Conservation (phyloP, 805 yeast species). For the Blastobotrys attinorum region DNA sequence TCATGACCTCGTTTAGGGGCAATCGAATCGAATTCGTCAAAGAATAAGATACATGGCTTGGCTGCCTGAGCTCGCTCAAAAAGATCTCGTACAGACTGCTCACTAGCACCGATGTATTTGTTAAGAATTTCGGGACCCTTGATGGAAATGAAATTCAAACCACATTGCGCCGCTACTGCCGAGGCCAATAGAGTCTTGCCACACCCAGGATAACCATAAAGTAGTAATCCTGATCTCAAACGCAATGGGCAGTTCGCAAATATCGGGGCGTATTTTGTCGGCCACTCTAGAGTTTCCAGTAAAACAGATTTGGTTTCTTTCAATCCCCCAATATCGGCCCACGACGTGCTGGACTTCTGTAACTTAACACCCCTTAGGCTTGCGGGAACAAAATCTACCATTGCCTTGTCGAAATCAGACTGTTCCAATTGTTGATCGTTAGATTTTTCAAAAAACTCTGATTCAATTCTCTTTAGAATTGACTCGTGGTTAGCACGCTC, state of each 20-base stretch:
- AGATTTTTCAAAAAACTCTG: too few species aligned
- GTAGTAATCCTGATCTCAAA: conserved; percentile 77
- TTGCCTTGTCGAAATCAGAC: conserved; percentile 44
- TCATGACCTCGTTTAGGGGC: conserved; percentile 98
- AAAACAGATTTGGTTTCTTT: conserved; percentile 64
- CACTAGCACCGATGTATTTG: conserved; percentile 95
- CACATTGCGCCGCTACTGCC: conserved; percentile 91
- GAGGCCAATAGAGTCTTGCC: conserved; percentile 91
- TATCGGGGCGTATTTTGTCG: conserved; percentile 93
- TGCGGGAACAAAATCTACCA: conserved; percentile 69
- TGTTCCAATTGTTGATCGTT: conserved; percentile 17
- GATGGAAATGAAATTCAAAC: conserved; percentile 83
- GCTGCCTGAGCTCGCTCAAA: conserved; percentile 94
- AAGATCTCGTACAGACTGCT: conserved; percentile 85
- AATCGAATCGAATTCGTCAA: conserved; percentile 94
- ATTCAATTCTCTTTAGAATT: conserved; percentile 18
- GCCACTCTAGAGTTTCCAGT: conserved; percentile 93
- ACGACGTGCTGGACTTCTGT: conserved; percentile 63
- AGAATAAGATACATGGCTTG: conserved; percentile 84
- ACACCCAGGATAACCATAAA: conserved; percentile 97
- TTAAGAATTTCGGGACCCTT: conserved; percentile 95
- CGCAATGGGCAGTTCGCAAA: conserved; percentile 82
- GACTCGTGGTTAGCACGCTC: conserved; percentile 45
- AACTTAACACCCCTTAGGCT: conserved; percentile 80
- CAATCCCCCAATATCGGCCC: conserved; percentile 90